Base-by-base conservation (phyloP, 352 stramenopile genomes). In the Elongisporangium prolatum region DNA sequence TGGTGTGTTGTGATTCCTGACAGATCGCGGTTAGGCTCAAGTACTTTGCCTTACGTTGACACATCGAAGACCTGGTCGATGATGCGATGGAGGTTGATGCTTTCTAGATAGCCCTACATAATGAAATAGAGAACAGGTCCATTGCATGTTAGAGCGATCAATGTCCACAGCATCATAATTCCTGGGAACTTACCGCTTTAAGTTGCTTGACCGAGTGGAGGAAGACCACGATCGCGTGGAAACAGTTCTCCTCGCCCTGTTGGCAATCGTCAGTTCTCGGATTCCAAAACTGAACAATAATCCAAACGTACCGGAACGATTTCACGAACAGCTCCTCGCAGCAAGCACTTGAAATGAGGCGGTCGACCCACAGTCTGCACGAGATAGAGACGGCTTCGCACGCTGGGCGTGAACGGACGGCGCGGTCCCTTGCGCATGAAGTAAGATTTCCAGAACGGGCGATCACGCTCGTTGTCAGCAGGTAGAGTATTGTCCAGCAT, bases 401-500 rank as follows among this genome's bases (percentile, higher is more conserved):
- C 75, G 52, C 61, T 71, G 18, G 80, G 67, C 6, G 85, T 91
- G 60, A 93, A 91, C 59, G 84, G 84, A 21, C 80, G 76, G 22
- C 80, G 84, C 18, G 84, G 85, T 8, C 77, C 71, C 51, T 90
- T 89, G 59, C 66, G 73, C 47, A 91, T 72, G 57, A 89, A 95
- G 61, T 91, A 92, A 9, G 81, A 86, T 51, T 88, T 88, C 72
- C 77, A 87, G 66, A 95, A 95, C 53, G 85, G 83, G 2, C 85
- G 81, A 57, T 92, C 83, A 34, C 76, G 81, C 59, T 88, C 83
- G 54, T 80, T 86, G 52, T 90, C 80, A 1, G 82, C 78, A 2
- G 83, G 83, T 16, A 95, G 64, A 71, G 90, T 81, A 62, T 95
- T 92, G 72, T 95, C 85, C 74, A 95, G 80, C 73, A 95, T 82